A percentile compares a stretch with the other conserved stretches of the same genome.
Conservation (phyloP, 176 grass and related monocot genomes). For the Carex parvula region DNA sequence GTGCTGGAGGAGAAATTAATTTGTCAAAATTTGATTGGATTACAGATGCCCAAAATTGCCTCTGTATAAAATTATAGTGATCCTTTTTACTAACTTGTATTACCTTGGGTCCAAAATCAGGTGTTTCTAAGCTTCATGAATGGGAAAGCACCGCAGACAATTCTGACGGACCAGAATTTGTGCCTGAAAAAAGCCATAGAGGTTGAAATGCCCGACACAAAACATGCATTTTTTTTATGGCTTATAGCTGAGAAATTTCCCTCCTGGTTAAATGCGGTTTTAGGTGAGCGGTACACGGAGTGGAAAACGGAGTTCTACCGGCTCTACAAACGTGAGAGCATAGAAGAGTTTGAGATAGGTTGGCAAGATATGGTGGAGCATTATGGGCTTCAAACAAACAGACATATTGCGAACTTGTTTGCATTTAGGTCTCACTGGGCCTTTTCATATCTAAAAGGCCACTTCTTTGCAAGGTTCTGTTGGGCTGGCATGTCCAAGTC, state of each 20-base stretch:
- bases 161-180: constrained; percentile 64
- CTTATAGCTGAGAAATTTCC: constrained; percentile 42
- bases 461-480: constrained; percentile 49
- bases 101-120: constrained; percentile 36
- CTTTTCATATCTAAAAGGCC: constrained; percentile 48
- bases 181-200: constrained; percentile 56
- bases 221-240: constrained; percentile 62
- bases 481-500: constrained; percentile 32
- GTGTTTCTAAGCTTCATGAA: constrained; percentile 82
- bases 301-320: constrained; percentile 54
- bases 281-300: constrained; percentile 44
- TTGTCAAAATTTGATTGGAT: neutral
- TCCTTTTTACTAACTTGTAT: neutral
- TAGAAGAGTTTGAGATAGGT: constrained; percentile 50
- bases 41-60: too few species aligned
- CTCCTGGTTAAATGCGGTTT: constrained; percentile 58
- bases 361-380: constrained; percentile 59
- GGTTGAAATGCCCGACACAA: constrained; percentile 55
- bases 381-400: constrained; percentile 53
- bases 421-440: constrained; percentile 47
- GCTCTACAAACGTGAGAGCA: constrained; percentile 50
- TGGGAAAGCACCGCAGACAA: constrained; percentile 51
- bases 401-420: constrained; percentile 48
- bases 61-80: neutral
- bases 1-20: neutral